Conservation (phyloP, 2,329 filamentous ascomycete species). For the Fusarium nelsonii region DNA sequence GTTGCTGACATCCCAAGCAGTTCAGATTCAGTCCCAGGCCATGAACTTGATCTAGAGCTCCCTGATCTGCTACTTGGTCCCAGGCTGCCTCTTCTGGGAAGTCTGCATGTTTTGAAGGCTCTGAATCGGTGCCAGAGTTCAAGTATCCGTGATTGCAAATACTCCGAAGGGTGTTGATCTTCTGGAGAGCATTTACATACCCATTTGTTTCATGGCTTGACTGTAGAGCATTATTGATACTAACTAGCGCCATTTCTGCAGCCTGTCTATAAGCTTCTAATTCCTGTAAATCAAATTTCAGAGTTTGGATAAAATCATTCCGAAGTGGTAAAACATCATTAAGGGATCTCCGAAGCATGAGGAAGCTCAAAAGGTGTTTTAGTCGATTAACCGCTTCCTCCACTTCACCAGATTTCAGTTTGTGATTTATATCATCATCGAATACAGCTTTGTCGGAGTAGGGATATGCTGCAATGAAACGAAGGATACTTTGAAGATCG, state of each 20-base stretch:
- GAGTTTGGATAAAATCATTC: background rate
- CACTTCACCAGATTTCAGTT: background rate
- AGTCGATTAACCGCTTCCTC: background rate
- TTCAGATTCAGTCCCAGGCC: background rate
- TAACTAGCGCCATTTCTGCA: background rate
- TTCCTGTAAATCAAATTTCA: background rate
- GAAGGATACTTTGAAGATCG: conserved; percentile 57
- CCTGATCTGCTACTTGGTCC: background rate
- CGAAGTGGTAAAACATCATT: background rate
- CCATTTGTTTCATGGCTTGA: background rate
- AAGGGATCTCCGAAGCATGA: background rate
- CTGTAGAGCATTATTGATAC: background rate
- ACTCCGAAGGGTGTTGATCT: background rate
- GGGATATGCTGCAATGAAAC: conserved; percentile 58
- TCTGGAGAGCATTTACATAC: background rate
- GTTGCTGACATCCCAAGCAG: background rate
- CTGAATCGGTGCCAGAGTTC: background rate
- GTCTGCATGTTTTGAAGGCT: background rate
- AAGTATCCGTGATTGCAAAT: background rate
- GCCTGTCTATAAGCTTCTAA: background rate
- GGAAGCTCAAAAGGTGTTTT: background rate
- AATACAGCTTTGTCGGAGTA: conserved; percentile 44
- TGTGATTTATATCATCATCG: background rate
- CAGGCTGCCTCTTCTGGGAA: background rate
- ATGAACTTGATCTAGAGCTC: background rate